A percentile compares a stretch with the other conserved stretches of the same genome.
phyloP scores from a whole-genome alignment of 177 flowering plant species.

The Vitis hybrid region DNA sequence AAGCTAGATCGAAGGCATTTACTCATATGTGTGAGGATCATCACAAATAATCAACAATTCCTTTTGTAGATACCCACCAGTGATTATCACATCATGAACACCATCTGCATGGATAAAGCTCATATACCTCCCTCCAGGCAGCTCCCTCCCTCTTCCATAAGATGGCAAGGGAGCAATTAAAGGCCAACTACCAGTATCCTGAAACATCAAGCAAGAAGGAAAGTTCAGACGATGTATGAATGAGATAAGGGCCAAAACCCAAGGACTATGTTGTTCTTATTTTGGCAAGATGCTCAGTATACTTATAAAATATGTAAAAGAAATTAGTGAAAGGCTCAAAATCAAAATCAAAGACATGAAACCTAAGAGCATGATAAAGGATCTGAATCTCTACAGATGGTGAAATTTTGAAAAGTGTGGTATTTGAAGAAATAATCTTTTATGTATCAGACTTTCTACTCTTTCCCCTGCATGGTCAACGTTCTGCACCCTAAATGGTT shows the following conservation, averaged over 20 bases:
- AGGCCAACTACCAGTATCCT: constrained; percentile 79
- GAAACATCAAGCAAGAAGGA: constrained; percentile 23
- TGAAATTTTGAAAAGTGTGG: background rate
- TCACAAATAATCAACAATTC: background rate
- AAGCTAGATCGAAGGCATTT: background rate
- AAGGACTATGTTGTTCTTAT: too few relatives aligned
- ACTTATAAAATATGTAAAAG: too few relatives aligned
- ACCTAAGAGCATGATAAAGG: background rate
- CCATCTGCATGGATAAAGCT: constrained; percentile 92
- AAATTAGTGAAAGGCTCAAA: background rate
- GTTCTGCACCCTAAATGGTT: too few relatives aligned
- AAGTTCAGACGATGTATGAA: background rate
- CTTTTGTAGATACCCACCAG: constrained; percentile 50
- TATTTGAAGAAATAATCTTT: too few relatives aligned
- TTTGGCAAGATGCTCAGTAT: too few relatives aligned
- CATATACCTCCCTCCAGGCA: constrained; percentile 81
- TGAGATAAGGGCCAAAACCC: too few relatives aligned
- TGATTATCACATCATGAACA: constrained; percentile 75
- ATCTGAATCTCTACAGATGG: background rate
- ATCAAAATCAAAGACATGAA: background rate
- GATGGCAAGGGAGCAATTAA: constrained; percentile 87
- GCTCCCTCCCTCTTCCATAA: constrained; percentile 94
- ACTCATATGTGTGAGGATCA: background rate
- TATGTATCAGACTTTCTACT: background rate
- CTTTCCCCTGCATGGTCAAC: too few relatives aligned